phyloP scores from a whole-genome alignment of 2,329 filamentous ascomycete genomes.

The Pseudogymnoascus sp. region DNA sequence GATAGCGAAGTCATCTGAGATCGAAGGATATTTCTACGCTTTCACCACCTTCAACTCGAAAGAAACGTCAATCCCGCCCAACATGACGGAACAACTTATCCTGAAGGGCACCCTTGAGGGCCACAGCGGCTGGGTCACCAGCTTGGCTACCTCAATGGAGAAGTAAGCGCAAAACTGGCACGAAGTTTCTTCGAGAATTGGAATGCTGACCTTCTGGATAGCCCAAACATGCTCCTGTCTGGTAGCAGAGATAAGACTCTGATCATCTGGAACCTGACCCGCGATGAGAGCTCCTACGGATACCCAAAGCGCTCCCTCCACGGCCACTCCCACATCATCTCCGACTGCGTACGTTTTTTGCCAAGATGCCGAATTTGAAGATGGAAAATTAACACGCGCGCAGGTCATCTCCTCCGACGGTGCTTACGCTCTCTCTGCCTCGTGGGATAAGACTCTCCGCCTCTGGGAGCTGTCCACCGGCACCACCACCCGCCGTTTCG shows the following conservation, averaged over 20 bases:
- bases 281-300: slow-evolving; percentile 95
- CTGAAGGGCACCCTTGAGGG: slow-evolving; percentile 96
- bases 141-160: slow-evolving; percentile 96
- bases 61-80: slow-evolving; percentile 26
- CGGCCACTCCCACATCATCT: slow-evolving; percentile 99
- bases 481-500: slow-evolving; percentile 94
- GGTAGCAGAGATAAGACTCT: slow-evolving; percentile 96
- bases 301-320: slow-evolving; percentile 98
- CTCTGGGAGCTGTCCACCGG: slow-evolving; percentile 98
- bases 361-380: slow-evolving; percentile 15
- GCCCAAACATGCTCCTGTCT: slow-evolving; percentile 99
- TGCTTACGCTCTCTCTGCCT: slow-evolving; percentile 96
- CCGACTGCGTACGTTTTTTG: slow-evolving; percentile 82
- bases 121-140: slow-evolving; percentile 99
- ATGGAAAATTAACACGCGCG: slow-evolving; percentile 29
- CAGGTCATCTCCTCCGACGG: slow-evolving; percentile 99
- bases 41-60: slow-evolving; percentile 31
- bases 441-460: slow-evolving; percentile 99
- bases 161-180: slow-evolving; percentile 55
- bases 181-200: slow-evolving; percentile 13
- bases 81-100: slow-evolving; percentile 44
- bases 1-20: slow-evolving; percentile 5
- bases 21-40: slow-evolving; percentile 4
- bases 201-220: slow-evolving; percentile 29
- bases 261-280: slow-evolving; percentile 99